Conservation (phyloP, 192 early-diverging fungal genomes). For the Podila verticillata region DNA sequence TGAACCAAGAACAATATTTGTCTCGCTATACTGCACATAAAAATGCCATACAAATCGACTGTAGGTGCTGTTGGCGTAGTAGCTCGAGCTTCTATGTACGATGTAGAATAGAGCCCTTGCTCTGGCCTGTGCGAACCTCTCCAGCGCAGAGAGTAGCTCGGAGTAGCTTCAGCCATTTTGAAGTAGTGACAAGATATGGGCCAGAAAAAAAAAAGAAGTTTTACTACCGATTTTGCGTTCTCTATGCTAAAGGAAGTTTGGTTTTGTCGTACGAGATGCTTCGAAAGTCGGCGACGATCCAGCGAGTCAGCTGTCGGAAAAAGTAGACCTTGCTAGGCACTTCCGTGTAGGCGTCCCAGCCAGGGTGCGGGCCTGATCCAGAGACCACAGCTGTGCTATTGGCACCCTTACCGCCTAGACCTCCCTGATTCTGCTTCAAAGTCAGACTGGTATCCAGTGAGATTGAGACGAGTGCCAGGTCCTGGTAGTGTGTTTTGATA, state of each 20-base stretch:
- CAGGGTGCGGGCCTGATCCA: conserved; percentile 31
- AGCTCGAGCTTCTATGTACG: too few species aligned
- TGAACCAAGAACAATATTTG: too few species aligned
- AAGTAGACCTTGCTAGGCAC: conserved; percentile 37
- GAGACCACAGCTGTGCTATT: background rate
- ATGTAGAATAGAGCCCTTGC: too few species aligned
- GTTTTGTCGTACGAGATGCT: conserved; percentile 11
- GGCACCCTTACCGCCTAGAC: background rate
- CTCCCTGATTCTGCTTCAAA: conserved; percentile 6
- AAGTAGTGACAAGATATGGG: too few species aligned
- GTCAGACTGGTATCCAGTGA: conserved; percentile 19
- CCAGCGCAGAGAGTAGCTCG: too few species aligned
- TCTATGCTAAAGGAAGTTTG: background rate
- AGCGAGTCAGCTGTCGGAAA: conserved; percentile 43
- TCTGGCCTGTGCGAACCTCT: too few species aligned
- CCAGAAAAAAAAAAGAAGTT: too few species aligned
- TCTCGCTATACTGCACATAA: too few species aligned
- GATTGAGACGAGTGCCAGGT: conserved; percentile 31
- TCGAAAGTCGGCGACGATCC: conserved; percentile 34
- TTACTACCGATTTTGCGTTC: too few species aligned
- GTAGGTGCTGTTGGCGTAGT: too few species aligned
- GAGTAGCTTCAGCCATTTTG: too few species aligned
- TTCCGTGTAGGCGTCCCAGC: conserved; percentile 43
- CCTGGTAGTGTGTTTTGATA: conserved; percentile 45
- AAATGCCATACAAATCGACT: too few species aligned